Evolutionary conservation across 129 eudicot species (phyloP).

Genomic region (carrot (Daucus carota)): DNA sequence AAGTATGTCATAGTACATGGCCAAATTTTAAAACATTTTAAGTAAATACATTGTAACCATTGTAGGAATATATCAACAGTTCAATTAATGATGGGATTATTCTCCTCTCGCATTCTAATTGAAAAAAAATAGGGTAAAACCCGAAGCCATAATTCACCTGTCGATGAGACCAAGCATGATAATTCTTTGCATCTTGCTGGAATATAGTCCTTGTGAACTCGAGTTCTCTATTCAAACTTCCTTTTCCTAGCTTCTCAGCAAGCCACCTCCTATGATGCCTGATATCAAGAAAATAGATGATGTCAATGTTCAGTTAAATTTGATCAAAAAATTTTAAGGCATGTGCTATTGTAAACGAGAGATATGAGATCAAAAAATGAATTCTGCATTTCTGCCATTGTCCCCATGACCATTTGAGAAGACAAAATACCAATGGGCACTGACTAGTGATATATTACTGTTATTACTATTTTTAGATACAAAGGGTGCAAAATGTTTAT

Average conservation of each 20-base stretch:
- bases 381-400: too few relatives aligned
- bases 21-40: not conserved
- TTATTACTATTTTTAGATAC: too few relatives aligned
- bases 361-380: too few relatives aligned
- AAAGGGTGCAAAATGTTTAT: not conserved
- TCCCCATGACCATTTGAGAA: too few relatives aligned
- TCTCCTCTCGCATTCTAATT: not conserved
- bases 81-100: not conserved
- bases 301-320: not conserved
- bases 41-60: not conserved
- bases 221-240: constrained; percentile 51
- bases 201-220: constrained; percentile 80
- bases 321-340: not conserved
- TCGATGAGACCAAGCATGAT: constrained; percentile 99
- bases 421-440: too few relatives aligned
- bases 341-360: too few relatives aligned
- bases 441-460: too few relatives aligned
- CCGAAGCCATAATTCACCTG: constrained; percentile 44
- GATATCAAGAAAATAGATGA: constrained; percentile 18
- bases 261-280: constrained; percentile 99
- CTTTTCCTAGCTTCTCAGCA: constrained; percentile 82
- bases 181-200: constrained; percentile 73
- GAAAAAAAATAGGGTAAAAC: not conserved
- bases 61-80: not conserved
- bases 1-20: not conserved